A percentile compares a stretch with the other conserved stretches of the same genome.
These are phyloP conservation scores for Blastobotrys peoriensis DNA, from an alignment of 805 yeast genomes.

Conservation along the genomic window DNA sequence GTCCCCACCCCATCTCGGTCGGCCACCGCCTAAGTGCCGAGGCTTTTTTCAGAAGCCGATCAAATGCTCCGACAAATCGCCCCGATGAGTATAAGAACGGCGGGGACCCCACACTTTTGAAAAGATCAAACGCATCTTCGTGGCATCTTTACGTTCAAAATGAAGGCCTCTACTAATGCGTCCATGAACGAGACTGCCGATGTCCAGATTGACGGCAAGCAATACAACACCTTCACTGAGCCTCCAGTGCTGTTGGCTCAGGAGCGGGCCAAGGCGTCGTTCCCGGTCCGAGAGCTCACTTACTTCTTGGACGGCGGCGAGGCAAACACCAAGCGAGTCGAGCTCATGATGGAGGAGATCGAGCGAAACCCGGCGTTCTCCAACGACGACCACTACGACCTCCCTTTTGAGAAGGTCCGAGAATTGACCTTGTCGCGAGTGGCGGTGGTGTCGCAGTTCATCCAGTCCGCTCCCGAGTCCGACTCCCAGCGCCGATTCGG, in stretches of 20 bases:
- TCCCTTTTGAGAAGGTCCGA: conserved; percentile 36
- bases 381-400: conserved; percentile 40
- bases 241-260: conserved; percentile 32
- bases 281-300: conserved; percentile 35
- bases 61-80: no score
- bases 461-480: conserved; percentile 4
- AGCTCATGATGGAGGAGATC: conserved; percentile 36
- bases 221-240: conserved; percentile 26
- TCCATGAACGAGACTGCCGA: conserved; percentile 16
- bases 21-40: no score
- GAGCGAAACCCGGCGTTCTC: conserved; percentile 51
- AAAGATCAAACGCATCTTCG: no score
- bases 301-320: conserved; percentile 39
- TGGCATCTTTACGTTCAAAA: no score
- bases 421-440: conserved; percentile 30
- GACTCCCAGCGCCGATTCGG: conserved; percentile 25
- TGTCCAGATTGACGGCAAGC: conserved; percentile 21
- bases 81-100: no score
- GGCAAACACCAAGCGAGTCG: conserved; percentile 35
- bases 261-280: conserved; percentile 35
- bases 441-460: conserved; percentile 21
- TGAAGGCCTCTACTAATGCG: conserved; percentile 7
- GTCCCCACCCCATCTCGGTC: no score
- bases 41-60: no score
- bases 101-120: no score